Evolutionary conservation across 148 eudicot genomes (phyloP).

Genomic region (Fagopyrum tataricum): DNA sequence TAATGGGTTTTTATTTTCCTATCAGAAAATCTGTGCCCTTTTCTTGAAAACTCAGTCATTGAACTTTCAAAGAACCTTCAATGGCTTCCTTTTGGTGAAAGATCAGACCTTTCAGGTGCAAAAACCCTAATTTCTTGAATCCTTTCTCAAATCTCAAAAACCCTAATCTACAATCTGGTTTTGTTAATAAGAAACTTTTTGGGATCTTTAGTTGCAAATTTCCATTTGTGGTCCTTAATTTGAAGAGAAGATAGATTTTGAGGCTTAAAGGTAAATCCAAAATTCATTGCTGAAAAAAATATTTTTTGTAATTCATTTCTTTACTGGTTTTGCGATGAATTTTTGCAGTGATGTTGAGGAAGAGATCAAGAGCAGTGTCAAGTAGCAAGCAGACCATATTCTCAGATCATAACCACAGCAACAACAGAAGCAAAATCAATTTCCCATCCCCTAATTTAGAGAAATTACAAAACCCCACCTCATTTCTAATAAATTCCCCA

Average conservation of each 20-base stretch:
- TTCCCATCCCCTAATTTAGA: conserved; percentile 32
- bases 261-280: conserved; percentile 8
- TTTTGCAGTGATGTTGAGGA: conserved; percentile 51
- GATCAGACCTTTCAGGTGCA: background rate
- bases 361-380: conserved; percentile 58
- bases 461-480: conserved; percentile 39
- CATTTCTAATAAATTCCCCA: conserved; percentile 54
- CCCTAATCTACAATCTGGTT: background rate
- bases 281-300: background rate
- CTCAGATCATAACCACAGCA: conserved; percentile 35
- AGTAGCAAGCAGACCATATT: conserved; percentile 35
- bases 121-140: background rate
- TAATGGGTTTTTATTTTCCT: background rate
- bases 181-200: background rate
- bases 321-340: background rate
- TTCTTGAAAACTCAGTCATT: background rate
- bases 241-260: background rate
- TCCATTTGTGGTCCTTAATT: background rate
- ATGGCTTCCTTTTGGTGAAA: background rate
- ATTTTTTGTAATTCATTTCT: background rate
- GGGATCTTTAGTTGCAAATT: background rate
- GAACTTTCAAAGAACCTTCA: background rate
- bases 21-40: background rate
- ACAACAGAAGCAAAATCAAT: background rate
- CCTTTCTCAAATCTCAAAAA: conserved; percentile 1